These are phyloP conservation scores for Ophiostoma ulmi DNA, from an alignment of 2,329 filamentous ascomycete species.

Conservation along the genomic window DNA sequence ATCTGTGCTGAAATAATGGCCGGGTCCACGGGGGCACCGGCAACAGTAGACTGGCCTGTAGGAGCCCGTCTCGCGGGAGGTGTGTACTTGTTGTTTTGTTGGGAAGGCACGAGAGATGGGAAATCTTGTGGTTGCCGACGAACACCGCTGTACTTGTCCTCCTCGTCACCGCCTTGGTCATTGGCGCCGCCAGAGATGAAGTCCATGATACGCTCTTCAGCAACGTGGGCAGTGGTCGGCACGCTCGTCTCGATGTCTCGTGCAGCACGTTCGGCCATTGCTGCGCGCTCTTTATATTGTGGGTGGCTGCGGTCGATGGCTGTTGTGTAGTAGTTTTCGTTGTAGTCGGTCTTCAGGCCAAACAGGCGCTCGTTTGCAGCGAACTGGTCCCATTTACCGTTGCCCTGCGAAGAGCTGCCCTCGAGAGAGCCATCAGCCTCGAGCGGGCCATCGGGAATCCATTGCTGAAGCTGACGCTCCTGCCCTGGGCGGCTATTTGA, in stretches of 20 bases:
- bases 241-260: constrained; percentile 79
- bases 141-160: constrained; percentile 93
- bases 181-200: constrained; percentile 49
- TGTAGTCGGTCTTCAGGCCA: constrained; percentile 81
- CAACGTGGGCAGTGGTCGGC: constrained; percentile 73
- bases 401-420: constrained; percentile 40
- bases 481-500: constrained; percentile 64
- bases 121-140: constrained; percentile 63
- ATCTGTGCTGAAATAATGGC: constrained; percentile 88
- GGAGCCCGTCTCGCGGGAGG: constrained; percentile 83
- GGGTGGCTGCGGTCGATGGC: constrained; percentile 79
- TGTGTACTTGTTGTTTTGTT: constrained; percentile 69
- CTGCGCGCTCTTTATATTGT: constrained; percentile 70
- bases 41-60: constrained; percentile 64
- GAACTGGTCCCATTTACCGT: constrained; percentile 82
- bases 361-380: constrained; percentile 82
- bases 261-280: constrained; percentile 75
- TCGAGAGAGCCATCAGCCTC: constrained; percentile 68
- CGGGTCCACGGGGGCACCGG: constrained; percentile 74
- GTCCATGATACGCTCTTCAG: constrained; percentile 78
- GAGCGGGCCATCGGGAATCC: constrained; percentile 65
- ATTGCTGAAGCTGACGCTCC: constrained; percentile 74
- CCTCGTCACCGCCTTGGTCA: constrained; percentile 73
- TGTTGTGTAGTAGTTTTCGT: constrained; percentile 94
- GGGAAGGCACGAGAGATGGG: constrained; percentile 52